Evolutionary conservation across 495 filamentous ascomycete species (phyloP), one percentile per base, ranked within the genome.

Genomic region (Penicillium desertorum): DNA sequence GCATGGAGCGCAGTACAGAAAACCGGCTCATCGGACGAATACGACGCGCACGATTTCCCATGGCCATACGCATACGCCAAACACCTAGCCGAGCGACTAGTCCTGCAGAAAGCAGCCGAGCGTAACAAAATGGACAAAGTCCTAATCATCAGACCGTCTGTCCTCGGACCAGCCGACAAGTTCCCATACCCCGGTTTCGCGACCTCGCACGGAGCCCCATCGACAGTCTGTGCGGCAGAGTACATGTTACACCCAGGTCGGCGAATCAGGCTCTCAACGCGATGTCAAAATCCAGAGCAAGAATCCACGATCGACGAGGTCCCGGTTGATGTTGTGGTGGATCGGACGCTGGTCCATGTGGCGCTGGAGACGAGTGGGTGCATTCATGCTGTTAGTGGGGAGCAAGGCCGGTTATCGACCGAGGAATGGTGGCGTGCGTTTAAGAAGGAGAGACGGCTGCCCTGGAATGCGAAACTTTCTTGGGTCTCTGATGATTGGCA

Each of bases 291-390:
- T 8, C 71, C 71, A 2, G 53, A 65, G 1, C n/a, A 53, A 37
- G 60, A 73, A 10, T 57, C 61, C 2, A 68, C 63, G 1, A 62
- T 66, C 23, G 71, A 74, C 30, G 70, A 72, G 44, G 68, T 74
- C 8, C 70, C 70, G 3, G 65, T 74, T 12, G 71, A 74, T 45
- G 64, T 72, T 0, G 71, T 72, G 0, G 70, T 60, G 1, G 70
- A 72, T 39, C 53, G 68, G 20, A 46, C 65, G 0, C 54, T 72
- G 1, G 57, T 62, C 4, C 71, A 74, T 54, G 51, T 64, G 5
- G 68, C 66, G 2, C 4, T 52, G 0, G 61, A 63, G 0, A 66
- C 64, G 1, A 61, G 27, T 25, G 68, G 66, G 14, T 62, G 41
- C 25, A 56, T 74, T 4, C 71, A 74, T 50, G 71, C 70, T 8